Base-by-base conservation (phyloP, 768 basidiomycete genomes). In the Leccinellum albellum region DNA sequence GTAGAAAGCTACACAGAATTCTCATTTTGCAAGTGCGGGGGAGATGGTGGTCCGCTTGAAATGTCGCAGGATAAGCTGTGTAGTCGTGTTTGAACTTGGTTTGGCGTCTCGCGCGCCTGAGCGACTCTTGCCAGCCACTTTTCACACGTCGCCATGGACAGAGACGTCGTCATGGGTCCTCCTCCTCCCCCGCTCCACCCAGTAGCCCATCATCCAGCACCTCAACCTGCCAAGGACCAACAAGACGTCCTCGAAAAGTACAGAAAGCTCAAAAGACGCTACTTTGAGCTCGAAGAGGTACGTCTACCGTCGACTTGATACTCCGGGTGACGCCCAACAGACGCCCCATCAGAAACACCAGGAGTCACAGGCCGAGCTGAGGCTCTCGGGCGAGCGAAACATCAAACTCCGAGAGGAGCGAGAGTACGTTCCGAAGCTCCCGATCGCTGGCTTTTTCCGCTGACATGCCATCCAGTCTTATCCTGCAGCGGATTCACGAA, bases 261-360 rank as follows among this genome's bases (percentile, higher is more conserved):
- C 70, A 75, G 73, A 58, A 82, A 78, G 61, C 75, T 88, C 52
- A 90, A 90, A 67, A 73, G 83, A 44, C 82, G 82, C 40, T 86
- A 81, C 68, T 79, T 80, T 61, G 85, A 87, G 53, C 79, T 88
- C 42, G 85, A 88, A 63, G 83, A 89, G 81, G 88, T 89, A 53
- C 64, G 83, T 74, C 35, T 0, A 48, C 37, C 44, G 48, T 35
- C 28, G n/a, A 51, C 44, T 12, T 5, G 1, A 24, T 21, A 2
- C 35, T 8, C 33, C 17, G 3, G 1, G 9, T 8, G 24, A 24
- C 14, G 12, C 58, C 48, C 32, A 40, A 31, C 17, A 0, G 13
- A 35, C 50, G 46, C 51, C 9, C 42, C 52, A 56, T 54, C 72
- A 87, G 83, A 79, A 82, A 78, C 77, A 80, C 69, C 82, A 86